Conservation (phyloP, 192 early-diverging fungal species). For the Geranomyces variabilis region DNA sequence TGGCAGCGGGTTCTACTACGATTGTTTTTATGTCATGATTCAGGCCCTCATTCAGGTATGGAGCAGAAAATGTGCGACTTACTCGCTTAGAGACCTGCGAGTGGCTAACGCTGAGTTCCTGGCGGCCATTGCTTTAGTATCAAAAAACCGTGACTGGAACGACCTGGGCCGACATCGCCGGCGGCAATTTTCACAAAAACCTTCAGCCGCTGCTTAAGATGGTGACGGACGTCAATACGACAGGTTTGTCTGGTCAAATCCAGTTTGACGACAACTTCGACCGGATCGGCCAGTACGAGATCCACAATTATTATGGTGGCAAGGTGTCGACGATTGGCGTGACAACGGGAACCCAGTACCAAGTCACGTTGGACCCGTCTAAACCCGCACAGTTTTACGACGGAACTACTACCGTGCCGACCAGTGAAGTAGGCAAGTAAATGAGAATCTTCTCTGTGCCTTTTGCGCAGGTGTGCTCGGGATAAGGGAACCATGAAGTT, state of each 20-base stretch:
- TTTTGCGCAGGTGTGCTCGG: too few species aligned
- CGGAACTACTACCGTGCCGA: conserved; percentile 4
- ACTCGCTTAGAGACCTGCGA: too few species aligned
- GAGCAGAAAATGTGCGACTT: neutral
- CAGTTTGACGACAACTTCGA: conserved; percentile 22
- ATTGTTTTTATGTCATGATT: neutral
- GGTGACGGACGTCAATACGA: neutral
- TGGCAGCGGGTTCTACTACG: conserved; percentile 13
- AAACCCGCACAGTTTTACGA: neutral
- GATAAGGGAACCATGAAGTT: neutral
- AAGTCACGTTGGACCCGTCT: neutral
- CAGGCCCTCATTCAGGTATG: neutral
- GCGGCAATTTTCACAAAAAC: conserved; percentile 6
- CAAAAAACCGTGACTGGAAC: neutral
- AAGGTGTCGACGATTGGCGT: neutral
- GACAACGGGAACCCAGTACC: neutral
- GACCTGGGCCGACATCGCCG: conserved; percentile 13
- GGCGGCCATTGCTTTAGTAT: neutral
- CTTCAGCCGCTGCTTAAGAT: neutral
- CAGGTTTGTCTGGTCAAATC: conserved; percentile 8
- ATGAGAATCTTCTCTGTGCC: neutral
- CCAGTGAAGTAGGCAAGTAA: neutral
- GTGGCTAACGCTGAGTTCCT: too few species aligned
- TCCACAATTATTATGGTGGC: conserved; percentile 1
- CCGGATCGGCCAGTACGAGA: conserved; percentile 14